Conservation (phyloP, 805 yeast genomes). For the Zygoascus bituminiphila region DNA sequence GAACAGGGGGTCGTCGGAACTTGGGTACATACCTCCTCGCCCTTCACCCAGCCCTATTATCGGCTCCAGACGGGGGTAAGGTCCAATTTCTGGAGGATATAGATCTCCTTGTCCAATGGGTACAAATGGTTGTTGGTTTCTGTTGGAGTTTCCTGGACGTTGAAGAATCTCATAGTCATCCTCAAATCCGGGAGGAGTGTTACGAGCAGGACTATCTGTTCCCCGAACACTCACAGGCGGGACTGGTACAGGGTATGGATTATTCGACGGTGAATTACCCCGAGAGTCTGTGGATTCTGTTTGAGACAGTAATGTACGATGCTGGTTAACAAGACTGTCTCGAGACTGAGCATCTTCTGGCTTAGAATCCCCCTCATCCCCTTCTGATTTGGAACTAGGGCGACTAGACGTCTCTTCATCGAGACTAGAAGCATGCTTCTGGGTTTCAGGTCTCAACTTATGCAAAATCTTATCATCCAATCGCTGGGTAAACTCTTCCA, state of each 20-base stretch:
- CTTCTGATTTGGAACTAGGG: too few species aligned
- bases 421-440: not conserved
- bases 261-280: not conserved
- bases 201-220: constrained; percentile 12
- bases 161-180: constrained; percentile 32
- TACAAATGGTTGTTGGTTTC: constrained; percentile 6
- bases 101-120: constrained; percentile 31
- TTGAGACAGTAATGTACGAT: not conserved
- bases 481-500: constrained; percentile 10
- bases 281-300: not conserved
- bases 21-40: constrained; percentile 30
- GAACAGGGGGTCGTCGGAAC: constrained; percentile 25
- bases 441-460: not conserved
- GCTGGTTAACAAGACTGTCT: not conserved
- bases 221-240: not conserved
- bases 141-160: not conserved
- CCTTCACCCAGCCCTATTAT: constrained; percentile 13
- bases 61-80: constrained; percentile 29
- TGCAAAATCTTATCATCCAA: constrained; percentile 5
- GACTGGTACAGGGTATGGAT: not conserved
- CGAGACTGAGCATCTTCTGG: not conserved
- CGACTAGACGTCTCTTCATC: not conserved
- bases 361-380: not conserved
- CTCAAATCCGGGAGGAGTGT: constrained; percentile 36
- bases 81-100: constrained; percentile 33